Percentiles rank a stretch among this genome's conserved stretches.
Conservation (phyloP, 805 yeast genomes). For the Teunomyces funiuensis region DNA sequence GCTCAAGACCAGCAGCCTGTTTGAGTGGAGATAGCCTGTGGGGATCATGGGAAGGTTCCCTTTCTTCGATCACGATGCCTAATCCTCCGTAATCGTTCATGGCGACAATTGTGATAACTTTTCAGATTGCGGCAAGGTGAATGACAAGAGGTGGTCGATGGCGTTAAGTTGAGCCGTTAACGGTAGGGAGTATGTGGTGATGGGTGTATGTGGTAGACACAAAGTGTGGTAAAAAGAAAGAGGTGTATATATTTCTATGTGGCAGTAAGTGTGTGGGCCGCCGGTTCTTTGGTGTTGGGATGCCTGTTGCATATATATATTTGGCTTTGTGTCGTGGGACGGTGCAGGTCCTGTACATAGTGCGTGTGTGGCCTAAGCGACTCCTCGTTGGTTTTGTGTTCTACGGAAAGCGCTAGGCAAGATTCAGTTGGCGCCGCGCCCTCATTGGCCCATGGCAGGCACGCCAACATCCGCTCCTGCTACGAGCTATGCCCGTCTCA, state of each 20-base stretch:
- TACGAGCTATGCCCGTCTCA: too few species aligned
- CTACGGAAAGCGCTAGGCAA: background rate
- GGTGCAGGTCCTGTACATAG: background rate
- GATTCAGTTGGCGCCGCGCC: background rate
- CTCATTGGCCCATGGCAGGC: too few species aligned
- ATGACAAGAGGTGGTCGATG: too few species aligned
- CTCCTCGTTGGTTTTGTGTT: background rate
- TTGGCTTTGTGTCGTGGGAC: background rate
- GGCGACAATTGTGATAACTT: slow-evolving; percentile 3
- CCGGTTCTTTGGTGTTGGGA: too few species aligned
- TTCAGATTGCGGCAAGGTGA: slow-evolving; percentile 3
- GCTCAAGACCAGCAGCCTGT: background rate
- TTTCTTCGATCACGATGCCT: slow-evolving; percentile 35
- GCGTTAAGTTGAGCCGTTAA: too few species aligned
- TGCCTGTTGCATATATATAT: background rate
- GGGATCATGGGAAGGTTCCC: slow-evolving; percentile 10
- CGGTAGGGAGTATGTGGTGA: too few species aligned
- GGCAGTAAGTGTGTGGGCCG: too few species aligned
- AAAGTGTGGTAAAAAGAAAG: too few species aligned
- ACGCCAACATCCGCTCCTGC: too few species aligned
- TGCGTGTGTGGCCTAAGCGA: background rate
- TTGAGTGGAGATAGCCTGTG: slow-evolving; percentile 3
- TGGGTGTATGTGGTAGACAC: too few species aligned
- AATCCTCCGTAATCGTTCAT: slow-evolving; percentile 24
- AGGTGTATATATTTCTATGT: too few species aligned